A percentile compares a stretch with the other conserved stretches of the same genome.
Conservation (phyloP, 768 basidiomycete genomes). For the Phylloporus scabripes region DNA sequence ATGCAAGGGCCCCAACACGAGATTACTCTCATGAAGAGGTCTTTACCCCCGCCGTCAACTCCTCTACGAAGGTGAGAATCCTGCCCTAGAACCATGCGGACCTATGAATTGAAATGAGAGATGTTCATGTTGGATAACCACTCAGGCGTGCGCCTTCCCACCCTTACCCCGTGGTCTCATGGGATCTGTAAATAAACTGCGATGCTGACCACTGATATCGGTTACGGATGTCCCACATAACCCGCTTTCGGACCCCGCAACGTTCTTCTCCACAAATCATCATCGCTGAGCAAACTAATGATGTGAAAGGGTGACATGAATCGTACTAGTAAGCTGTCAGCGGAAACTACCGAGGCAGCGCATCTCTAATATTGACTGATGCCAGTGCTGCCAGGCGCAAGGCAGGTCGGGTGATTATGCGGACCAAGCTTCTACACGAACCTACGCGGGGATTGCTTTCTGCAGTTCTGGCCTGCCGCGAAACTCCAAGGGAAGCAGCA, state of each 20-base stretch:
- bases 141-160: too few relatives aligned
- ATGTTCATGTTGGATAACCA: background rate
- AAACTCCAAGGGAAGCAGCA: background rate
- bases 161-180: background rate
- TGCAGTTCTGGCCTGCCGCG: background rate
- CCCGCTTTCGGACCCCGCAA: conserved; percentile 18
- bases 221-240: conserved; percentile 9
- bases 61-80: conserved; percentile 6
- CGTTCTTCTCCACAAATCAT: conserved; percentile 21
- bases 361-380: background rate
- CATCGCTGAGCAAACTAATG: conserved; percentile 1
- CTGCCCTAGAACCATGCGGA: background rate
- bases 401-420: background rate
- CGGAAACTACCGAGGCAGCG: conserved; percentile 4
- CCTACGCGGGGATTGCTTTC: background rate
- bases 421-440: background rate
- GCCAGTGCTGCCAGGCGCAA: background rate
- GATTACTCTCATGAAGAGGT: conserved; percentile 5
- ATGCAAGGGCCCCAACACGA: background rate
- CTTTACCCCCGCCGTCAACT: background rate
- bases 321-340: background rate
- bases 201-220: background rate
- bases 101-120: background rate
- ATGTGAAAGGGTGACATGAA: background rate
- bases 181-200: conserved; percentile 1